Conservation (phyloP, 345 rosid genomes). For the Aurinia saxatilis region DNA sequence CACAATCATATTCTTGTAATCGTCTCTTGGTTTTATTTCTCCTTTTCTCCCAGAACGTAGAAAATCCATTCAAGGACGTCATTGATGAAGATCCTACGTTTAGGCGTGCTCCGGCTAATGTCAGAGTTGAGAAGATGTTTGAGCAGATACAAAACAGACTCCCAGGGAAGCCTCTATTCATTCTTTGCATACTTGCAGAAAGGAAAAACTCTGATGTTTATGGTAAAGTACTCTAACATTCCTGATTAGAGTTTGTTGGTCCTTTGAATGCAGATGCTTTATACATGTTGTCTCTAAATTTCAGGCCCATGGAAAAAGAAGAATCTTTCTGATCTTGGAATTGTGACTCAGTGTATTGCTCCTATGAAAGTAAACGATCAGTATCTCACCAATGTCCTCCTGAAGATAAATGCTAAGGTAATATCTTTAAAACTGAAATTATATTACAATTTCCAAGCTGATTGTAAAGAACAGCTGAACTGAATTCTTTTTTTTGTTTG, state of each 20-base stretch:
- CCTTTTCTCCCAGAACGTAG: conserved; percentile 32
- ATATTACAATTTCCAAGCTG: not conserved
- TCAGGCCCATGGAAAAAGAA: conserved; percentile 91
- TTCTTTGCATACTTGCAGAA: conserved; percentile 78
- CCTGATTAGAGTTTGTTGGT: not conserved
- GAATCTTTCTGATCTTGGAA: conserved; percentile 67
- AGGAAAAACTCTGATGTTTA: conserved; percentile 75
- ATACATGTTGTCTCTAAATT: not conserved
- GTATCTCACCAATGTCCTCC: conserved; percentile 77
- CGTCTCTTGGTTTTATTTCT: not conserved
- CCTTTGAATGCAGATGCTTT: not conserved
- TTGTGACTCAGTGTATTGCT: conserved; percentile 88
- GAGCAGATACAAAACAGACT: conserved; percentile 50
- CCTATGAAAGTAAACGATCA: conserved; percentile 74
- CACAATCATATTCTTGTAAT: not conserved
- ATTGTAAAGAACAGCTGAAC: not conserved
- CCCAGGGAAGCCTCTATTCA: conserved; percentile 65
- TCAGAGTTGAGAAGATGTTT: conserved; percentile 85
- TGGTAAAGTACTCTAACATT: conserved; percentile 36
- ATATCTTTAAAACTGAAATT: not conserved
- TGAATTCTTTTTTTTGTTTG: not conserved
- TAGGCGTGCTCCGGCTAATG: conserved; percentile 46
- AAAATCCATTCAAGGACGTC: conserved; percentile 39
- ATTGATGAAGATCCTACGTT: conserved; percentile 47
- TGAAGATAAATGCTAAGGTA: conserved; percentile 95